Evolutionary conservation across 306 rosid genomes (phyloP), one percentile per base, ranked within the genome.

Genomic region (Fragaria nilgerrensis): DNA sequence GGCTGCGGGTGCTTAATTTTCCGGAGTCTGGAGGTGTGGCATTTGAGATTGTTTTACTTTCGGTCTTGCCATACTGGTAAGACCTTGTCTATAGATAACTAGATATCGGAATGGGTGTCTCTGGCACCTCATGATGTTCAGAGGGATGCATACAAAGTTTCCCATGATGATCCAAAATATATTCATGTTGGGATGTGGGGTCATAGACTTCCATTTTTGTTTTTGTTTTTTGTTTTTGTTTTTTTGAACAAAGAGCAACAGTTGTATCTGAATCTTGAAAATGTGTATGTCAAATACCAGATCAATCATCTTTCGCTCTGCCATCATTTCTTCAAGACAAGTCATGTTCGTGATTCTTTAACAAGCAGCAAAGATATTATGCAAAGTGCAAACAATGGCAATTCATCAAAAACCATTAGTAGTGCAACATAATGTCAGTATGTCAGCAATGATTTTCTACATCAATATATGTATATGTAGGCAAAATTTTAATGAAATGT

Each of bases 121-220:
- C 87, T 73, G 70, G 89, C 82, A 68, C 85, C 88, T 71, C 77
- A 73, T 80, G 79, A 75, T 79, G 82, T 81, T 86, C 81, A 59
- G 77, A 78, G 79, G 82, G 63, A 41, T 44, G 63, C 62, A 74
- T 22, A 27, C 66, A 75, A 23, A 50, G 50, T 34, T 50, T 76
- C 29, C 56, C 36, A 68, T 34, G 47, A 49, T 52, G 79, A 68
- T 68, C 79, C 70, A 56, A 77, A 83, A 79, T 66, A 69, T 82
- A 69, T 78, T 83, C 81, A 78, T 73, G 77, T 73, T 36, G 70
- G 88, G 79, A 81, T 79, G 81, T 80, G 80, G 87, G 87, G 77
- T 75, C 32, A 75, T 74, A 77, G 73, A 34, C 61, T 81, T 47
- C 20, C 61, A 13, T 17, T n/a, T n/a, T n/a, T n/a, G n/a, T n/a